Conservation (phyloP, 2,329 filamentous ascomycete genomes). For the Pestalotiopsis sp. region DNA sequence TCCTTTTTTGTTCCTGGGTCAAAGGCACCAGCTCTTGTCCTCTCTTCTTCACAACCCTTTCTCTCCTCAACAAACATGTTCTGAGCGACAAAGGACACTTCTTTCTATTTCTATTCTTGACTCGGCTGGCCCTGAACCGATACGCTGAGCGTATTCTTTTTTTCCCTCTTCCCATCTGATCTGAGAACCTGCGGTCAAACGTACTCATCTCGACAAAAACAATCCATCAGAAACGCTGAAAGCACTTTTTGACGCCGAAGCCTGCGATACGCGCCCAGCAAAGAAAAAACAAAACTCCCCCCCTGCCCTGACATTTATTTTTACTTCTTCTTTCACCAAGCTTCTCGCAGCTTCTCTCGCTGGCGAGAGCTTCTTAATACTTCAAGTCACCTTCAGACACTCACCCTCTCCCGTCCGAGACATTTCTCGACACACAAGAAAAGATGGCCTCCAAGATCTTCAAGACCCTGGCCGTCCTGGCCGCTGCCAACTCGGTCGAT, state of each 20-base stretch:
- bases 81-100: conserved; percentile 5
- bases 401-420: neutral
- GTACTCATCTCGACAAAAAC: neutral
- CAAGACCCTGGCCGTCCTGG: conserved; percentile 27
- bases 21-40: conserved; percentile 12
- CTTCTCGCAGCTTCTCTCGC: conserved; percentile 6
- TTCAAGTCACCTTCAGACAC: conserved; percentile 10
- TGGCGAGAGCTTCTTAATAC: conserved; percentile 1
- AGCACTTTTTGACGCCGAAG: neutral
- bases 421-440: conserved; percentile 19
- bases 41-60: conserved; percentile 18
- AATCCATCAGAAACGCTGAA: neutral
- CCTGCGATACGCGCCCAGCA: neutral
- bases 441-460: conserved; percentile 14
- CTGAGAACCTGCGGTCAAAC: neutral
- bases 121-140: conserved; percentile 16
- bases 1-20: neutral
- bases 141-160: conserved; percentile 19
- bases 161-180: neutral
- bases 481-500: conserved; percentile 32
- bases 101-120: conserved; percentile 25
- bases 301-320: neutral
- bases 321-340: neutral
- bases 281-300: neutral
- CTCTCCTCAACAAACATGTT: conserved; percentile 5